Evolutionary conservation across 2,329 filamentous ascomycete genomes (phyloP), one percentile per base, ranked within the genome.

Genomic region (Alternaria sp.): DNA sequence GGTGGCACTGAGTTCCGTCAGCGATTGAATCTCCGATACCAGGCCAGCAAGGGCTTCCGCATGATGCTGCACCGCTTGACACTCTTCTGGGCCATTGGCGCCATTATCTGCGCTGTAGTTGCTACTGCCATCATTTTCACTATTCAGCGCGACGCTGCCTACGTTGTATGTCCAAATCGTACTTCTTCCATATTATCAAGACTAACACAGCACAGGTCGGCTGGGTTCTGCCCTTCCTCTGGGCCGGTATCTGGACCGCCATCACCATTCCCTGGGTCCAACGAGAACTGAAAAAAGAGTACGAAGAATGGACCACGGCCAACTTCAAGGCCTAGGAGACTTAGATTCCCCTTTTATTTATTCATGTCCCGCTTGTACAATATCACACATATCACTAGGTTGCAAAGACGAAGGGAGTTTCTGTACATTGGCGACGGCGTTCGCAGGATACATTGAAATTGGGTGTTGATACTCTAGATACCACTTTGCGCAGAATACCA

Each of bases 1-100:
- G 85, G 84, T 22, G 83, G 83, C 7, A 86, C 83, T 6, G 82
- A 82, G 56, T 86, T 83, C 75, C 79, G 85, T 43, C 82, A 85
- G 66, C 73, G 81, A 4, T 75, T 86, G 34, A 85, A 86, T 67
- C 71, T 80, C 38, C 78, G 85, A 36, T 86, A 86, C 70, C 81
- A 84, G 72, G 82, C 84, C 3, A 84, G 82, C 69, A 83, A 85
- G 68, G 75, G 80, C 22, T 86, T 86, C 74, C 79, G 85, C 30
- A 78, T 81, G 63, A 85, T 86, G 83, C 74, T 86, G 51, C 80
- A 85, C 57, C 78, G 82, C 3, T 66, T 85, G 63, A 84, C 84
- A 3, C 67, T 84, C 5, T 86, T 86, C 69, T 86, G 85, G 85
- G 83, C 81, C 7, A 70, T 83, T 58, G 83, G 82, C 9, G 77